These are phyloP conservation scores for Thraustotheca clavata DNA, from an alignment of 352 stramenopile genomes.

Conservation along the genomic window DNA sequence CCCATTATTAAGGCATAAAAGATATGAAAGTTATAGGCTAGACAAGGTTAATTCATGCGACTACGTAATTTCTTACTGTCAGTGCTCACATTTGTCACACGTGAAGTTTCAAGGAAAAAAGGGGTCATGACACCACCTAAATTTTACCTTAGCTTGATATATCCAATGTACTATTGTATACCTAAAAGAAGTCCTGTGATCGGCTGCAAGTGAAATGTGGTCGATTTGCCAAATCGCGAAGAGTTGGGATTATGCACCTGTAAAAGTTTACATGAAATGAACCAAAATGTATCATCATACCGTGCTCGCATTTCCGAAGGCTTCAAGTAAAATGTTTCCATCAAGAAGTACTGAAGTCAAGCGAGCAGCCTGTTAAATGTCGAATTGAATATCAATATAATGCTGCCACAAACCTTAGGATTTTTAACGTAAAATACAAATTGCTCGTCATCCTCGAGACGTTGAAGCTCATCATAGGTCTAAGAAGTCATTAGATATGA, in stretches of 20 bases:
- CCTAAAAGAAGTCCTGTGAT: slow-evolving; percentile 22
- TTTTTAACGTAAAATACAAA: slow-evolving; percentile 73
- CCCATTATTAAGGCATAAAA: slow-evolving; percentile 60
- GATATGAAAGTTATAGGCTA: slow-evolving; percentile 54
- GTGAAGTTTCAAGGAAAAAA: slow-evolving; percentile 59
- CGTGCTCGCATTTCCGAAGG: slow-evolving; percentile 58
- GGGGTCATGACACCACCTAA: slow-evolving; percentile 42
- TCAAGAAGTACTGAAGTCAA: slow-evolving; percentile 13
- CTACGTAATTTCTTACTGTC: slow-evolving; percentile 19
- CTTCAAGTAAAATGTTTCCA: slow-evolving; percentile 61
- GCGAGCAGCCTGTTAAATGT: slow-evolving; percentile 8
- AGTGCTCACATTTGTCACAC: slow-evolving; percentile 33
- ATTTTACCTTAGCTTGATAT: slow-evolving; percentile 45
- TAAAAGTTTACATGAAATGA: background rate
- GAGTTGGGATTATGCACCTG: slow-evolving; percentile 48
- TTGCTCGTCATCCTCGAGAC: slow-evolving; percentile 69
- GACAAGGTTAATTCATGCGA: background rate
- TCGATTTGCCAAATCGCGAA: slow-evolving; percentile 61
- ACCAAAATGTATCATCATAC: slow-evolving; percentile 24
- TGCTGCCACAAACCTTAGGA: slow-evolving; percentile 39
- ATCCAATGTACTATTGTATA: slow-evolving; percentile 38
- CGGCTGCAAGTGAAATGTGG: slow-evolving; percentile 16
- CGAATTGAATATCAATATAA: slow-evolving; percentile 37
- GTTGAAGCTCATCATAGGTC: slow-evolving; percentile 62
- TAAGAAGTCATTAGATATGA: background rate